Evolutionary conservation across 163 green algal genomes (phyloP).

Genomic region (Scenedesmus sp.): DNA sequence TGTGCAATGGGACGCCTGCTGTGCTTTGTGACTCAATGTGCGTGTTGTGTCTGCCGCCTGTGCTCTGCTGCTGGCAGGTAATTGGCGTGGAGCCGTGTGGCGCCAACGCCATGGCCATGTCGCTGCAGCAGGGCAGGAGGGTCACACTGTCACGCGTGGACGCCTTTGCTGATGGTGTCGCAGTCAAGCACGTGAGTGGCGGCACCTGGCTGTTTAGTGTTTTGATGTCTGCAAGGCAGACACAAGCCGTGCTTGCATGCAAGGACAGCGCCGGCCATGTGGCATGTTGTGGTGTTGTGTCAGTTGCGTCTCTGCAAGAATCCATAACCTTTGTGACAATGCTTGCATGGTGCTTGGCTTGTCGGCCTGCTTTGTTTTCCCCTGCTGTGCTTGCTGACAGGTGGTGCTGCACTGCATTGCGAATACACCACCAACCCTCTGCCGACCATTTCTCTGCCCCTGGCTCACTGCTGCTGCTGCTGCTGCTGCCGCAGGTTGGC

Average conservation of each 20-base stretch:
- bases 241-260: neutral
- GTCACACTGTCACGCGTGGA: conserved; percentile 91
- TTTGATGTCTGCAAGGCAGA: neutral
- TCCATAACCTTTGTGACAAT: too few relatives aligned
- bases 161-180: conserved; percentile 97
- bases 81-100: conserved; percentile 97
- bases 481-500: conserved; percentile 75
- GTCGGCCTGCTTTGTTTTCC: neutral
- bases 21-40: neutral
- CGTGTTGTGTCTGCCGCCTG: neutral
- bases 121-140: conserved; percentile 79
- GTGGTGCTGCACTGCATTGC: neutral
- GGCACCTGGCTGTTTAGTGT: neutral
- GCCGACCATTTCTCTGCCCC: too few relatives aligned
- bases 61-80: conserved; percentile 60
- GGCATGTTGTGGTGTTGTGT: neutral
- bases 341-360: neutral
- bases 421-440: neutral
- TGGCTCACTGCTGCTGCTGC: neutral
- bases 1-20: too few relatives aligned
- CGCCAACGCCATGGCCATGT: conserved; percentile 96
- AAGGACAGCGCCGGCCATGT: neutral
- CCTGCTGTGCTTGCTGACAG: neutral
- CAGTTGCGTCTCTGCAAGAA: too few relatives aligned
- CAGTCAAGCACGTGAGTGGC: conserved; percentile 88